Conservation (phyloP, 768 basidiomycete species). For the Lanmaoa pseudosensibilis region DNA sequence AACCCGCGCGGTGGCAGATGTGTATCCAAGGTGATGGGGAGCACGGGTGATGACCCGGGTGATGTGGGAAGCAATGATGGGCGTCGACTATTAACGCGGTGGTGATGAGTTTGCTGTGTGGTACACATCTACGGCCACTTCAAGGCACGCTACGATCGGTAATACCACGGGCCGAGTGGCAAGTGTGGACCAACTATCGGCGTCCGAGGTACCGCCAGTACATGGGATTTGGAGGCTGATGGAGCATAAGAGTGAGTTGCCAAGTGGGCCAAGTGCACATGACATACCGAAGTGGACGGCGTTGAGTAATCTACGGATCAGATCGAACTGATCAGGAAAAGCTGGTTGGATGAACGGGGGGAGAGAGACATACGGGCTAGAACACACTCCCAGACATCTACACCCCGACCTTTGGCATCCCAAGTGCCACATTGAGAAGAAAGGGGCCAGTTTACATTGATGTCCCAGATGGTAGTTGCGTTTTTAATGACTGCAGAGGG, state of each 20-base stretch:
- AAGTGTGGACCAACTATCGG: conserved; percentile 25
- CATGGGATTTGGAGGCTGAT: conserved; percentile 42
- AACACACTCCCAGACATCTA: conserved; percentile 77
- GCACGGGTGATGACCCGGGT: conserved; percentile 1
- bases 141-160: neutral
- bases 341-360: neutral
- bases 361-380: conserved; percentile 49
- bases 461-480: conserved; percentile 70
- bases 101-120: neutral
- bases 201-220: conserved; percentile 52
- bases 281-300: conserved; percentile 43
- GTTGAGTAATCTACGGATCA: conserved; percentile 55
- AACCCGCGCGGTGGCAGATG: conserved; percentile 3
- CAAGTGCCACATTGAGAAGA: conserved; percentile 71
- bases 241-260: conserved; percentile 5
- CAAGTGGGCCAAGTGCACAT: neutral
- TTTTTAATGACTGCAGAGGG: conserved; percentile 49
- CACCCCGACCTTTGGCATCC: conserved; percentile 64
- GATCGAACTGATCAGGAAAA: conserved; percentile 3
- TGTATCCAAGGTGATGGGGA: conserved; percentile 8
- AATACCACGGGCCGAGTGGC: conserved; percentile 6
- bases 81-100: conserved; percentile 6
- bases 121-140: conserved; percentile 1
- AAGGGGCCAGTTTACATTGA: conserved; percentile 61
- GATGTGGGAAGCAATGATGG: conserved; percentile 4